Evolutionary conservation across 805 yeast genomes (phyloP).

Genomic region (Kockiozyma suomiensis): DNA sequence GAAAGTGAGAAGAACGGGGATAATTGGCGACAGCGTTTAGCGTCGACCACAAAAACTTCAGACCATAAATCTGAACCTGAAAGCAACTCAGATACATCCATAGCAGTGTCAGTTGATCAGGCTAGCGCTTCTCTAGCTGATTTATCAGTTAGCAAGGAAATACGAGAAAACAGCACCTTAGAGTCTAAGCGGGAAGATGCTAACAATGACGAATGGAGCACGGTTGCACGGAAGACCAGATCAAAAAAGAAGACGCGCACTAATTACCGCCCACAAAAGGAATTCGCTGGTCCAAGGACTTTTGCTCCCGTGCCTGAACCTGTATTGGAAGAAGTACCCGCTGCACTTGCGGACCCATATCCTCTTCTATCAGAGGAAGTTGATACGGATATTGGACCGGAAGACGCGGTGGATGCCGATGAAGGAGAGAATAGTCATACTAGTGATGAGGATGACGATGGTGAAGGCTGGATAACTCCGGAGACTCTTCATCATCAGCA

Average conservation of each 20-base stretch:
- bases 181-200: background rate
- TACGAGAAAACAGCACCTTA: background rate
- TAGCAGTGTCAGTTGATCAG: background rate
- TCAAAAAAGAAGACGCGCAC: background rate
- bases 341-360: background rate
- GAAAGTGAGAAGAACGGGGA: slow-evolving; percentile 73
- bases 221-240: slow-evolving; percentile 15
- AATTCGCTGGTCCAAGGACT: slow-evolving; percentile 4
- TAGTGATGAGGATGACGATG: slow-evolving; percentile 75
- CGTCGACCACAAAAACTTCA: slow-evolving; percentile 54
- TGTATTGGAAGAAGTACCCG: background rate
- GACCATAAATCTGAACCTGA: background rate
- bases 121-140: background rate
- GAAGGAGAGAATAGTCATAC: slow-evolving; percentile 39
- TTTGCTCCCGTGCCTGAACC: slow-evolving; percentile 10
- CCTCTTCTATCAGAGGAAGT: slow-evolving; percentile 20
- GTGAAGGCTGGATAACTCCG: slow-evolving; percentile 89
- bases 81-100: background rate
- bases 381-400: slow-evolving; percentile 10
- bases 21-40: slow-evolving; percentile 67
- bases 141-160: background rate
- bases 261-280: background rate
- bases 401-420: background rate
- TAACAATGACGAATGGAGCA: slow-evolving; percentile 29
- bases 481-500: slow-evolving; percentile 72